Evolutionary conservation across 176 grass and related monocot species (phyloP).

Genomic region (Zoysia pacifica): DNA sequence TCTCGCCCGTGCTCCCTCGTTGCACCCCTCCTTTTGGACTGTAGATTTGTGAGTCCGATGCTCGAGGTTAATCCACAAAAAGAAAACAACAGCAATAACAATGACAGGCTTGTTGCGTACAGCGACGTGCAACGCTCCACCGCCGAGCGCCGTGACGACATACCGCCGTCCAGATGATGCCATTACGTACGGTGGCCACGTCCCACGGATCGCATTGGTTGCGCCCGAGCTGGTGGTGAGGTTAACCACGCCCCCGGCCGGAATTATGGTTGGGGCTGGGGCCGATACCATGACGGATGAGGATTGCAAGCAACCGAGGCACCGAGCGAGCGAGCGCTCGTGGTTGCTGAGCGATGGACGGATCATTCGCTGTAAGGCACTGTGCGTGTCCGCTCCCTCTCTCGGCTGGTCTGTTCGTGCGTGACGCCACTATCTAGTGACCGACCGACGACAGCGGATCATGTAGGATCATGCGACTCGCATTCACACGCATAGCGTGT

Average conservation of each 20-base stretch:
- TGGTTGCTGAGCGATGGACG: neutral
- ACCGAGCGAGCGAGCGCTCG: neutral
- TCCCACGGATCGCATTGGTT: no score
- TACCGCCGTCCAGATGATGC: no score
- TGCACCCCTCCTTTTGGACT: no score
- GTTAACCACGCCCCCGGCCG: neutral
- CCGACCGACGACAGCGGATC: slow-evolving; percentile 34
- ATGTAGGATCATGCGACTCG: slow-evolving; percentile 34
- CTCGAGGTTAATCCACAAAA: no score
- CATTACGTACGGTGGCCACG: no score
- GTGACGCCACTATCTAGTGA: slow-evolving; percentile 9
- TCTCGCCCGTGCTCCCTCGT: no score
- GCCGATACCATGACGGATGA: neutral
- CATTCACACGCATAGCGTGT: neutral
- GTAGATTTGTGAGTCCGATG: no score
- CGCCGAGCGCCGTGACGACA: no score
- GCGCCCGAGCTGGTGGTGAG: no score
- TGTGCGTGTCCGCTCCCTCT: neutral
- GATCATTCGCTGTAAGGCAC: slow-evolving; percentile 38
- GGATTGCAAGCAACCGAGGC: neutral
- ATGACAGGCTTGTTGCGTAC: neutral
- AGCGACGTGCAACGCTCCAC: neutral
- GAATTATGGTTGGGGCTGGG: slow-evolving; percentile 10
- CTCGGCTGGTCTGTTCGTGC: neutral
- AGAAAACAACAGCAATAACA: no score